Base-by-base conservation (phyloP, 495 filamentous ascomycete species). In the Margaritispora aquatica region DNA sequence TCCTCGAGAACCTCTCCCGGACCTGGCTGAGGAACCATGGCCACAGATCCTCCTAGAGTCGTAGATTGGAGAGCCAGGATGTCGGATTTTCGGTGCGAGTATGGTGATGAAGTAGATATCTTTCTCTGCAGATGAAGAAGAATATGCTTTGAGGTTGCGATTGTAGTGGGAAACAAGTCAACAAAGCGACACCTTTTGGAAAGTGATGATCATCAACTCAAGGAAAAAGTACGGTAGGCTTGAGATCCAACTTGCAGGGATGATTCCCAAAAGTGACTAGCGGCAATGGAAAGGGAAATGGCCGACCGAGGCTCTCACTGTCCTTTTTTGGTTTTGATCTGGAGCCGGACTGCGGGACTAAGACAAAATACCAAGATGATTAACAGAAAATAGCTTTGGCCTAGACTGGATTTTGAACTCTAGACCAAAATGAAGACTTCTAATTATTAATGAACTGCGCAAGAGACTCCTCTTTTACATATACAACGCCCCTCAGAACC, bases 31-130 rank as follows among this genome's bases (percentile, higher is more conserved):
- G 80, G 76, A 75, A 73, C 78, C 61, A 60, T 59, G 73, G 76
- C 79, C 75, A 75, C 71, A 72, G 78, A 70, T 67, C 74, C 76
- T 73, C 75, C 75, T 71, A 70, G 76, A 7, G 54, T 60, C 56
- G 74, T 72, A 19, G 74, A 70, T 73, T 79, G 74, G 68, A 81
- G 74, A 73, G 79, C 79, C 80, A 83, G 78, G 71, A 69, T 81
- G 76, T 64, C 72, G 71, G 68, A 61, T 61, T 63, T 54, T 41
- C 50, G 48, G 17, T 44, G 38, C 38, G 38, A 44, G n/a, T 24
- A 26, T 4, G 26, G 23, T 48, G 21, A 26, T 17, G n/a, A 50
- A 50, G 47, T 5, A 7, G 21, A 19, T 44, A 3, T 44, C 38
- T 44, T 10, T n/a, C 38, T 44, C 17, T n/a, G 38, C 3, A 44